Evolutionary conservation across 2,329 filamentous ascomycete species (phyloP).

Genomic region (Phialophora tarda): DNA sequence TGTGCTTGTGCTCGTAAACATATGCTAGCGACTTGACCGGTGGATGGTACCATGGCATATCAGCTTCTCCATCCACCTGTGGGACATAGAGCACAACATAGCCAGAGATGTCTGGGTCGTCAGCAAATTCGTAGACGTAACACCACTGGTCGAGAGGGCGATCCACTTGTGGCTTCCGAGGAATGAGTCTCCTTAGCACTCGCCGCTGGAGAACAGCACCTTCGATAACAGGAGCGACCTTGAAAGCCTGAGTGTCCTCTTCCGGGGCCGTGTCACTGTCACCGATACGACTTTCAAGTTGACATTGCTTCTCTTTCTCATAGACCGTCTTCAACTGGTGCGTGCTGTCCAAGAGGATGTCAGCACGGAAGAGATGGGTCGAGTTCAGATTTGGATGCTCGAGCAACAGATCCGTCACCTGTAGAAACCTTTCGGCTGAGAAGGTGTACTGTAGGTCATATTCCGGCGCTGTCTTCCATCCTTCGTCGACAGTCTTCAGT

Average conservation of each 20-base stretch:
- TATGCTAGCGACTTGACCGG: conserved; percentile 75
- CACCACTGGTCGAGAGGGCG: conserved; percentile 80
- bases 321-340: conserved; percentile 43
- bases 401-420: conserved; percentile 57
- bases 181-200: conserved; percentile 77
- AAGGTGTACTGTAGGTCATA: conserved; percentile 29
- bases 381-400: conserved; percentile 65
- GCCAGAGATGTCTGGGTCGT: conserved; percentile 22
- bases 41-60: conserved; percentile 89
- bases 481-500: not conserved
- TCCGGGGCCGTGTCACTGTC: not conserved
- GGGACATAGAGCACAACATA: conserved; percentile 76
- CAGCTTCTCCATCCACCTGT: conserved; percentile 65
- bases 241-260: not conserved
- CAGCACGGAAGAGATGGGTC: conserved; percentile 64
- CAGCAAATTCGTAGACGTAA: conserved; percentile 62
- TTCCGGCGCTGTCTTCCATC: conserved; percentile 24
- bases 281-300: not conserved
- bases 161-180: conserved; percentile 79
- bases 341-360: conserved; percentile 63
- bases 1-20: conserved; percentile 52
- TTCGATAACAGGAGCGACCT: conserved; percentile 37
- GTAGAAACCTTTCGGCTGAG: conserved; percentile 46
- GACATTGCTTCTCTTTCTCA: conserved; percentile 43
- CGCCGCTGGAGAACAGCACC: conserved; percentile 60